Evolutionary conservation across 805 yeast species (phyloP).

Genomic region (Metschnikowia koreensis): DNA sequence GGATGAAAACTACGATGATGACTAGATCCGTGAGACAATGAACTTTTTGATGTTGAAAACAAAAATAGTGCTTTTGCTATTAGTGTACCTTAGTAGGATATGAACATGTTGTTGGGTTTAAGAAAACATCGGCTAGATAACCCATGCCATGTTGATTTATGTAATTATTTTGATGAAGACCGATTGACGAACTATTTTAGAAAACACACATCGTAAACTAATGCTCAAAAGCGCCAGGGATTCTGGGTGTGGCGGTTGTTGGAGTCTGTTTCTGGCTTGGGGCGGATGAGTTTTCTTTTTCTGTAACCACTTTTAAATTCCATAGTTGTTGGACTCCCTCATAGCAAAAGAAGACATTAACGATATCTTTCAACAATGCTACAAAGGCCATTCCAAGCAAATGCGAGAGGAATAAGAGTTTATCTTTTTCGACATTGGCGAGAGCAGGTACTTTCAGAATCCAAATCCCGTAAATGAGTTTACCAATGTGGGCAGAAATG

Average conservation of each 20-base stretch:
- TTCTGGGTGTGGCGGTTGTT: not conserved
- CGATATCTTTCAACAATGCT: conserved; percentile 34
- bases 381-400: conserved; percentile 32
- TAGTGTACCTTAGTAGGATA: not conserved
- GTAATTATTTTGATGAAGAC: conserved; percentile 4
- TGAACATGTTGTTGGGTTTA: not conserved
- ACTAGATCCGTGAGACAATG: conserved; percentile 17
- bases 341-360: conserved; percentile 28
- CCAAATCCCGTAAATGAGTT: conserved; percentile 17
- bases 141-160: conserved; percentile 3
- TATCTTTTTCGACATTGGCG: conserved; percentile 14
- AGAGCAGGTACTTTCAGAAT: conserved; percentile 13
- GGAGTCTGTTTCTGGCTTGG: not conserved
- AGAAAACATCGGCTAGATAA: not conserved
- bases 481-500: conserved; percentile 34
- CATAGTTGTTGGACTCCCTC: conserved; percentile 31
- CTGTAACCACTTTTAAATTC: conserved; percentile 24
- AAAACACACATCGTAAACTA: not conserved
- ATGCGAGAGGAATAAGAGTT: conserved; percentile 29
- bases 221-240: conserved; percentile 14
- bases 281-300: not conserved
- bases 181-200: not conserved
- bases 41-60: not conserved
- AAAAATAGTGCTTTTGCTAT: not conserved
- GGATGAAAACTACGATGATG: conserved; percentile 47